phyloP scores from a whole-genome alignment of 1,284 basidiomycete species.

The Moniliella sp. region DNA sequence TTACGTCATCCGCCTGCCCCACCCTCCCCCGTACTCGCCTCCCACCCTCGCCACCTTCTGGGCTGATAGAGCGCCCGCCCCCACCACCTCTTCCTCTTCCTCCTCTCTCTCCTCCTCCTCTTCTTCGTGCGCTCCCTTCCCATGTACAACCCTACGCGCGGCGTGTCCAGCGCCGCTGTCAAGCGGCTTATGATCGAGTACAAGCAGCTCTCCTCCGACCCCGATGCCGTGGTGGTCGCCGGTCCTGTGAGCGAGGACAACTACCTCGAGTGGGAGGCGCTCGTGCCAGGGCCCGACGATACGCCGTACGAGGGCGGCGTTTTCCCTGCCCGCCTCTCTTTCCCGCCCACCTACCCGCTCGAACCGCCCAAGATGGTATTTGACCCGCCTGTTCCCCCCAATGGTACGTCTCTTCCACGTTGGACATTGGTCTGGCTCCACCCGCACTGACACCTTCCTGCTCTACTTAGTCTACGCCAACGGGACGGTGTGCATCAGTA shows the following conservation, averaged over 20 bases:
- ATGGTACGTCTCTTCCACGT: conserved; percentile 45
- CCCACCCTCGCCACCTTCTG: too few species aligned
- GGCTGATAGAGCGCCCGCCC: too few species aligned
- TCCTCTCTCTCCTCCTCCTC: too few species aligned
- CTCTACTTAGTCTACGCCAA: conserved; percentile 55
- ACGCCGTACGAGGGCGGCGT: conserved; percentile 97
- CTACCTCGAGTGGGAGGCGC: conserved; percentile 93
- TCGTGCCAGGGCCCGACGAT: conserved; percentile 85
- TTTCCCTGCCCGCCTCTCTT: conserved; percentile 65
- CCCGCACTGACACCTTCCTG: neutral
- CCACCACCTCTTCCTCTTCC: too few species aligned
- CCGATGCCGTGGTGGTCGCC: conserved; percentile 26
- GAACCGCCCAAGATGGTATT: conserved; percentile 55
- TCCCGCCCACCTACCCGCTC: conserved; percentile 41
- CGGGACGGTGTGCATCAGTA: conserved; percentile 91
- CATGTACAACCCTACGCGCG: conserved; percentile 14
- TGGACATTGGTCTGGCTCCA: too few species aligned
- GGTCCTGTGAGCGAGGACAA: conserved; percentile 79
- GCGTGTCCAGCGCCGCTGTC: conserved; percentile 18
- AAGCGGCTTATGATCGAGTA: conserved; percentile 33
- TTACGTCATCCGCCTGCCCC: too few species aligned
- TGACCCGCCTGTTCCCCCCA: conserved; percentile 88
- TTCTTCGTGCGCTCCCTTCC: too few species aligned
- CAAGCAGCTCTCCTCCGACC: conserved; percentile 29
- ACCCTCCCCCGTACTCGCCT: too few species aligned